Percentiles rank a stretch among this genome's conserved stretches.
phyloP scores from a whole-genome alignment of 129 eudicot species.

The Solidago caesia region DNA sequence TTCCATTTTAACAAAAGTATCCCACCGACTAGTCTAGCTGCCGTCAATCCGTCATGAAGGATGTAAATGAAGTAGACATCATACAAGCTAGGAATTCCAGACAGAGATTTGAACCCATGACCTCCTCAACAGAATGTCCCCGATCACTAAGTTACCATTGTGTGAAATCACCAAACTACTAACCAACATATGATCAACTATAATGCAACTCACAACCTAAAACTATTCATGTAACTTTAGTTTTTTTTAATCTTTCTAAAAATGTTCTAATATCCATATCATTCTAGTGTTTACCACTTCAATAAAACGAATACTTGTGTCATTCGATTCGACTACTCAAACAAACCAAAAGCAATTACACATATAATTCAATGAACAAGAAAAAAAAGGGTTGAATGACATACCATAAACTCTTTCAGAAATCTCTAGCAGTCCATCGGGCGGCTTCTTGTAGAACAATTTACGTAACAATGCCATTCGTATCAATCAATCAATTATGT shows the following conservation, averaged over 20 bases:
- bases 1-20: not conserved
- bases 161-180: not conserved
- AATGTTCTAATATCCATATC: not conserved
- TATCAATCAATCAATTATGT: constrained; percentile 12
- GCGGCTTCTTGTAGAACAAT: constrained; percentile 75
- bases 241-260: not conserved
- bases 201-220: constrained; percentile 20
- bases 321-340: constrained; percentile 1
- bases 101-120: too few relatives aligned
- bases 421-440: constrained; percentile 88
- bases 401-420: constrained; percentile 81
- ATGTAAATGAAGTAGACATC: too few relatives aligned
- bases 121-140: too few relatives aligned
- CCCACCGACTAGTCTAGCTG: too few relatives aligned
- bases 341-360: not conserved
- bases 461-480: constrained; percentile 65
- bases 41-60: too few relatives aligned
- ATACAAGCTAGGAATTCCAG: too few relatives aligned
- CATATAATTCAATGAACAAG: not conserved
- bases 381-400: constrained; percentile 1
- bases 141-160: not conserved
- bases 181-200: not conserved
- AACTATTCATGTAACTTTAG: not conserved
- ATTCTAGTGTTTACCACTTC: not conserved
- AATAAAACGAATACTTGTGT: not conserved